A percentile compares a stretch with the other conserved stretches of the same genome.
These are phyloP conservation scores for Gastrodia elata DNA, from an alignment of 106 monocot species.

Conservation along the genomic window DNA sequence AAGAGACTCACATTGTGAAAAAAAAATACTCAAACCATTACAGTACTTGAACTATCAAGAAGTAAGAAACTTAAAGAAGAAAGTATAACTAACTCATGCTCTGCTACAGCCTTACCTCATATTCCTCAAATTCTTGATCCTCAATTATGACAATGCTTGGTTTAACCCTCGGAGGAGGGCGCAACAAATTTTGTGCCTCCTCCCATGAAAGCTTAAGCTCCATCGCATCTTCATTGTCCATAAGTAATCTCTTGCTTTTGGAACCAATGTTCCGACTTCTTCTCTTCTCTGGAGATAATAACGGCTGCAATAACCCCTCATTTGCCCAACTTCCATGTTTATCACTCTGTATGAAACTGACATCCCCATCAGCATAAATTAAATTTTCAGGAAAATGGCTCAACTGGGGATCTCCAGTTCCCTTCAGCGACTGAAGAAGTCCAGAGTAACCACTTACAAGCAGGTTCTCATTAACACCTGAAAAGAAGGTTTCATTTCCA, in stretches of 20 bases:
- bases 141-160: slow-evolving; percentile 87
- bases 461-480: slow-evolving; percentile 51
- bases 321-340: slow-evolving; percentile 30
- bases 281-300: slow-evolving; percentile 26
- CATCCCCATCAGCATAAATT: slow-evolving; percentile 32
- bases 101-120: slow-evolving; percentile 51
- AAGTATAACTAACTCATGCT: background rate
- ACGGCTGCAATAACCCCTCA: slow-evolving; percentile 50
- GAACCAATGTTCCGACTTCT: slow-evolving; percentile 66
- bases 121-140: slow-evolving; percentile 95
- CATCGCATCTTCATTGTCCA: slow-evolving; percentile 76
- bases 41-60: background rate
- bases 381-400: slow-evolving; percentile 40
- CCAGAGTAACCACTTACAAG: slow-evolving; percentile 76
- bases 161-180: slow-evolving; percentile 62
- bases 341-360: slow-evolving; percentile 49
- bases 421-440: slow-evolving; percentile 46
- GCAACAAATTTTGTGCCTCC: slow-evolving; percentile 85
- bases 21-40: background rate
- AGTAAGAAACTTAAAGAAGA: background rate
- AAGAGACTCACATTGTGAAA: background rate
- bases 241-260: slow-evolving; percentile 77
- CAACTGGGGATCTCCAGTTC: slow-evolving; percentile 23
- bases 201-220: slow-evolving; percentile 92
- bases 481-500: slow-evolving; percentile 53